phyloP scores from a whole-genome alignment of 31 red algal species.

The Asparagopsis taxiformis region DNA sequence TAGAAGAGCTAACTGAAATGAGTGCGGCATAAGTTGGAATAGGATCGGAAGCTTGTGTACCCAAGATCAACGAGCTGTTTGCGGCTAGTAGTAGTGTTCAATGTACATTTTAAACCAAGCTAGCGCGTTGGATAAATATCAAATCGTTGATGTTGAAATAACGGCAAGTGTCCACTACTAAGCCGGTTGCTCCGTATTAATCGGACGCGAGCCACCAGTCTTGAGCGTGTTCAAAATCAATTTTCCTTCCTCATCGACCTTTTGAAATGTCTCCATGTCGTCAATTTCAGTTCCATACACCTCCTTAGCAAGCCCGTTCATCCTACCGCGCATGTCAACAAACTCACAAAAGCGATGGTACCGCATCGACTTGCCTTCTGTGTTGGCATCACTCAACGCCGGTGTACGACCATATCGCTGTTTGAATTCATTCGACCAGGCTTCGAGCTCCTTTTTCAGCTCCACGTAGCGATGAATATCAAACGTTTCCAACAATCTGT shows the following conservation, averaged over 20 bases:
- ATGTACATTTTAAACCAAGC: no score
- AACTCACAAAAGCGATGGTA: slow-evolving; percentile 76
- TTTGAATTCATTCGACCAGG: slow-evolving; percentile 74
- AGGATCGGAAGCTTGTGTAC: no score
- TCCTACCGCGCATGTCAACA: slow-evolving; percentile 54
- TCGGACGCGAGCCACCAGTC: not conserved
- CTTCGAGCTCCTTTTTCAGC: slow-evolving; percentile 57
- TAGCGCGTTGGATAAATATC: no score
- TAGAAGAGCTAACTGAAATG: no score
- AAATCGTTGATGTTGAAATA: no score
- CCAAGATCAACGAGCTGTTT: no score
- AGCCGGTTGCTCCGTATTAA: not conserved
- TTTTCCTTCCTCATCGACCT: slow-evolving; percentile 35
- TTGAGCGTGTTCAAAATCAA: slow-evolving; percentile 42
- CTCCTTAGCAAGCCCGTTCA: slow-evolving; percentile 61
- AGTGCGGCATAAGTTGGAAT: no score
- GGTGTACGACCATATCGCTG: slow-evolving; percentile 44
- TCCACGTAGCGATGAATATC: slow-evolving; percentile 81
- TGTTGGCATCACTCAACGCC: slow-evolving; percentile 54
- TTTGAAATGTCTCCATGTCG: slow-evolving; percentile 54
- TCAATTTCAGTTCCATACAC: slow-evolving; percentile 75
- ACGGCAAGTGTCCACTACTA: no score
- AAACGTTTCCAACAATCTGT: slow-evolving; percentile 80
- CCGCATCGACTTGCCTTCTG: slow-evolving; percentile 17
- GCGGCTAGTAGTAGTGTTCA: no score